Evolutionary conservation across 108 stramenopile species (phyloP).

Genomic region (Conticribra weissflogii): DNA sequence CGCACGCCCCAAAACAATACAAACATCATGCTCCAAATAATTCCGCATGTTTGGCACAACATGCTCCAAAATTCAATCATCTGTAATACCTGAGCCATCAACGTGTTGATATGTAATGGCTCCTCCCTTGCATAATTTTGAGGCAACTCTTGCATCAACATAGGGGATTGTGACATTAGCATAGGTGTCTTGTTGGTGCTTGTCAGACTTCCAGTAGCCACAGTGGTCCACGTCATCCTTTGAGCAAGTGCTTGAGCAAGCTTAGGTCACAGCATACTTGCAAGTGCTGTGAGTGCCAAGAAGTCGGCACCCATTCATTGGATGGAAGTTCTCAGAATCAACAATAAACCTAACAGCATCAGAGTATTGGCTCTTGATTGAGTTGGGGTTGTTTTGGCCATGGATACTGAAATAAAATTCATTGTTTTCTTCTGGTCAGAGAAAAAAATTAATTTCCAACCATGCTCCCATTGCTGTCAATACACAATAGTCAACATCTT

Average conservation of each 20-base stretch:
- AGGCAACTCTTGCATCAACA: conserved; percentile 35
- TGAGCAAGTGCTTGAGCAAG: background rate
- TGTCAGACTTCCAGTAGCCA: conserved; percentile 20
- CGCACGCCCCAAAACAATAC: conserved; percentile 12
- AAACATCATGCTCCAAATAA: conserved; percentile 1
- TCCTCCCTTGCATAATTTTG: conserved; percentile 22
- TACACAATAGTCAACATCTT: conserved; percentile 12
- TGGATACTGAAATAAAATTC: conserved; percentile 5
- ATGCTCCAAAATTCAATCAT: conserved; percentile 26
- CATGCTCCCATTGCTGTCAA: background rate
- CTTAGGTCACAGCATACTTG: conserved; percentile 12
- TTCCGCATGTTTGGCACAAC: conserved; percentile 15
- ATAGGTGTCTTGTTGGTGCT: conserved; percentile 23
- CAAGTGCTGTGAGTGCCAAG: conserved; percentile 15
- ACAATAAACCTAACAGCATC: background rate
- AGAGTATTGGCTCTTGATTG: conserved; percentile 1
- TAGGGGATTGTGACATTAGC: conserved; percentile 20
- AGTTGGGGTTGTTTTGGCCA: background rate
- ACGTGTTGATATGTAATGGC: conserved; percentile 4
- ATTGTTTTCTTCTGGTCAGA: conserved; percentile 14
- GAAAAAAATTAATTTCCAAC: background rate
- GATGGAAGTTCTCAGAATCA: conserved; percentile 5
- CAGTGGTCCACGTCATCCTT: conserved; percentile 26
- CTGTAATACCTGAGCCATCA: conserved; percentile 17
- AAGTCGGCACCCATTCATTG: background rate